A percentile compares a stretch with the other conserved stretches of the same genome.
phyloP scores from a whole-genome alignment of 2,329 filamentous ascomycete genomes.

The Apiospora malaysiana region DNA sequence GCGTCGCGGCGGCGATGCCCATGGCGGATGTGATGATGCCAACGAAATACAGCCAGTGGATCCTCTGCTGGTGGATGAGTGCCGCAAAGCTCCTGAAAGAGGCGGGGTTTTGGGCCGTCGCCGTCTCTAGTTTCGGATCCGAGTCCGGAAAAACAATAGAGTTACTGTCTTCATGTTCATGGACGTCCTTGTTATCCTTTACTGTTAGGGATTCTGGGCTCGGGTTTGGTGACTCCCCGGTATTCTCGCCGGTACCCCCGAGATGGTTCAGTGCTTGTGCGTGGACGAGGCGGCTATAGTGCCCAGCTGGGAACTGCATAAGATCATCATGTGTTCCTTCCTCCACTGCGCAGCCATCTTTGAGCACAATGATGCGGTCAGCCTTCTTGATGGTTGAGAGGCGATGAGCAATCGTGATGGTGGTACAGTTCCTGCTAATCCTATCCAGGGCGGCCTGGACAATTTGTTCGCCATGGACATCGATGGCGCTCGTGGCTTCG shows the following conservation, averaged over 20 bases:
- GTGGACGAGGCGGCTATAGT: constrained; percentile 48
- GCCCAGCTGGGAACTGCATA: constrained; percentile 72
- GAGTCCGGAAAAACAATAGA: constrained; percentile 19
- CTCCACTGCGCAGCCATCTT: constrained; percentile 57
- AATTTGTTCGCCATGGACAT: constrained; percentile 55
- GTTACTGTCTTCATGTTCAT: not conserved
- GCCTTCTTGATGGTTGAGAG: constrained; percentile 42
- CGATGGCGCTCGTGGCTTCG: constrained; percentile 72
- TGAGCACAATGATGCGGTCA: constrained; percentile 64
- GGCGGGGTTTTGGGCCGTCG: not conserved
- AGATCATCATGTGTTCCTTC: constrained; percentile 62
- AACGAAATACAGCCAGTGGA: constrained; percentile 52
- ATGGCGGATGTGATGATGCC: constrained; percentile 52
- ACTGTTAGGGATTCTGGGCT: fast-evolving
- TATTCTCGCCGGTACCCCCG: not conserved
- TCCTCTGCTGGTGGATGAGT: constrained; percentile 43
- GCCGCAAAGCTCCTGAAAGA: not conserved
- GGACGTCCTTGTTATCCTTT: fast-evolving
- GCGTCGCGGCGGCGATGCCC: constrained; percentile 48
- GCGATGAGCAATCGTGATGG: constrained; percentile 50
- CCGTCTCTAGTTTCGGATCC: constrained; percentile 41
- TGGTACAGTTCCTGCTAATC: constrained; percentile 62
- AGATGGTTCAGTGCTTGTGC: constrained; percentile 27
- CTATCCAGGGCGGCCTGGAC: constrained; percentile 69
- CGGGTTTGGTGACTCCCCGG: too few relatives aligned